Evolutionary conservation across 2,329 filamentous ascomycete genomes (phyloP).

Genomic region (Clathrospora elynae): DNA sequence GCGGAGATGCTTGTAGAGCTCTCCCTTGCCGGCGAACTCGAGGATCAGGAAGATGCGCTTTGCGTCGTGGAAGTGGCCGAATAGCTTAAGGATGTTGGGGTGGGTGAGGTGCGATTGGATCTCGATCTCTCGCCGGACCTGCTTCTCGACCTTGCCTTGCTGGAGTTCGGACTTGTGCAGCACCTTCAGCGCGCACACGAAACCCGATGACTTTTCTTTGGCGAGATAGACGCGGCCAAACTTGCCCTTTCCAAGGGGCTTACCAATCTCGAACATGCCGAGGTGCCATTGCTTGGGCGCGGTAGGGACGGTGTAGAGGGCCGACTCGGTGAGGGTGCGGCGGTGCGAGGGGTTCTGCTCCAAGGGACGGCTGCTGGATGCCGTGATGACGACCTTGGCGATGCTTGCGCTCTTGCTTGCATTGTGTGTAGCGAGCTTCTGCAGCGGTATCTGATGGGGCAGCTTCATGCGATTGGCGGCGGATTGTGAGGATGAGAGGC

Average conservation of each 20-base stretch:
- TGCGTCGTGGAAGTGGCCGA: conserved; percentile 86
- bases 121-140: conserved; percentile 85
- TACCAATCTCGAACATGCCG: conserved; percentile 92
- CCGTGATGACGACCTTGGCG: conserved; percentile 68
- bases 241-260: conserved; percentile 84
- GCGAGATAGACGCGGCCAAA: conserved; percentile 87
- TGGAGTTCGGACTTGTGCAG: conserved; percentile 83
- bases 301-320: conserved; percentile 47
- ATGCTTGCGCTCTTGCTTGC: conserved; percentile 57
- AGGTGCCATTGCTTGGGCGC: conserved; percentile 71
- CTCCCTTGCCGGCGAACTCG: conserved; percentile 83
- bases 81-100: conserved; percentile 82
- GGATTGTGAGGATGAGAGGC: conserved; percentile 51
- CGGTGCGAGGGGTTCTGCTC: conserved; percentile 47
- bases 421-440: conserved; percentile 85
- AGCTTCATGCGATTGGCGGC: conserved; percentile 69
- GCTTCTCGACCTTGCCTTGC: conserved; percentile 81
- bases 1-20: conserved; percentile 85
- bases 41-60: conserved; percentile 87
- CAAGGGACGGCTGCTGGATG: conserved; percentile 56
- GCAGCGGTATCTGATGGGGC: conserved; percentile 73
- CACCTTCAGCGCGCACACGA: conserved; percentile 85
- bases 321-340: conserved; percentile 56
- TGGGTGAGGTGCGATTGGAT: conserved; percentile 87
- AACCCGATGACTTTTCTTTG: conserved; percentile 76